These are phyloP conservation scores for Fusarium stilboides DNA, from an alignment of 2,329 filamentous ascomycete genomes.

Conservation along the genomic window DNA sequence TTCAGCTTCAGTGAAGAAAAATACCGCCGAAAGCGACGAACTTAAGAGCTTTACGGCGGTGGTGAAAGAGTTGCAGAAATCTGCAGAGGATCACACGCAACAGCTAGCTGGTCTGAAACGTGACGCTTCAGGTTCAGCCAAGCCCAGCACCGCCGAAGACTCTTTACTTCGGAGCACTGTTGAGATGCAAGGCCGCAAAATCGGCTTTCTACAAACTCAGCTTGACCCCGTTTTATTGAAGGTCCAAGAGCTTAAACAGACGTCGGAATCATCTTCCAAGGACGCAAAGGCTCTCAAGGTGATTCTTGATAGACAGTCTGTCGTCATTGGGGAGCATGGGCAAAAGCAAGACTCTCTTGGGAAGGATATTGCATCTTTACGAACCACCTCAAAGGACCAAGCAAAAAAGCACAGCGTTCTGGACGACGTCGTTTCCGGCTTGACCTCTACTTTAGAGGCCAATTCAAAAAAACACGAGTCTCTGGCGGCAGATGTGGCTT, in stretches of 20 bases:
- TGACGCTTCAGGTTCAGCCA: neutral
- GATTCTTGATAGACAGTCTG: conserved; percentile 5
- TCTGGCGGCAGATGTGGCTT: conserved; percentile 9
- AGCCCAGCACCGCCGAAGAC: neutral
- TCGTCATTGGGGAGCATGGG: conserved; percentile 11
- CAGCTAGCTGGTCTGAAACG: conserved; percentile 6
- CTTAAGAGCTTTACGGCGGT: neutral
- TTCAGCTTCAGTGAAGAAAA: neutral
- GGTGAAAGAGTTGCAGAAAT: conserved; percentile 4
- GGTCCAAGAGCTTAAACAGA: conserved; percentile 14
- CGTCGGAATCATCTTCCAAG: conserved; percentile 5
- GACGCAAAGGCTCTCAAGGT: neutral
- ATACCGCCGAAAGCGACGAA: neutral
- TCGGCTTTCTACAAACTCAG: conserved; percentile 12
- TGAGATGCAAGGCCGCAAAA: conserved; percentile 16
- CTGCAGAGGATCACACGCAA: conserved; percentile 3
- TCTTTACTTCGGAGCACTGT: conserved; percentile 7
- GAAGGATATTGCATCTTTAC: conserved; percentile 9
- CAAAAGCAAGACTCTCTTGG: conserved; percentile 21
- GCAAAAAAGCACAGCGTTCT: conserved; percentile 11
- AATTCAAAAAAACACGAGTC: conserved; percentile 9
- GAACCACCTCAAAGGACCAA: conserved; percentile 10
- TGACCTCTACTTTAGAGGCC: conserved; percentile 6
- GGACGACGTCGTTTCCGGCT: conserved; percentile 7
- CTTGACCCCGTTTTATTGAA: conserved; percentile 3